Base-by-base conservation (phyloP, 148 eudicot species). In the Linanthus parryae region DNA sequence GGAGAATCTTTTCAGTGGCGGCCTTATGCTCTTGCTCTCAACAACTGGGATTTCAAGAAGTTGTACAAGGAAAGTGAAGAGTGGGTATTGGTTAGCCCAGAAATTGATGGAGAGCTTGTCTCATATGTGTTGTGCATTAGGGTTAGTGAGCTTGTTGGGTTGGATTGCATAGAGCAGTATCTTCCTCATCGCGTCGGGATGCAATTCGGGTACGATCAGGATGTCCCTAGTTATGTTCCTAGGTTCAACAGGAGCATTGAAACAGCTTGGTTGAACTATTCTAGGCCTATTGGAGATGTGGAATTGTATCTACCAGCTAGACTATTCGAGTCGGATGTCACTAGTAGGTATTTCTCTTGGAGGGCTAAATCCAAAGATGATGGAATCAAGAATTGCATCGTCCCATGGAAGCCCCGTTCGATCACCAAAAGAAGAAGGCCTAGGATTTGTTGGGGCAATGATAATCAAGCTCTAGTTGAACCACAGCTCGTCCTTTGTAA, bases 131-230 rank as follows among this genome's bases (percentile, higher is more conserved):
- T 56, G 16, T 68, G 70, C 26, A 30, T 73, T 42, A 63, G 75
- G 52, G 61, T 68, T 8, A 42, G 68, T 58, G 77, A 73, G 56
- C 66, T 83, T 15, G 74, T 62, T 21, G 80, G 77, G 0, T 6
- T 68, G 37, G 71, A 64, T 3, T 63, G 69, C 20, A 48, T 70
- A 17, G 73, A 79, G 48, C 62, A 63, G 9, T 83, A 83, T 31
- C 59, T 48, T 14, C 90, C 85, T 4, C 74, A 83, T 55, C 52
- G 82, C 6, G 85, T 79, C 3, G 73, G 82, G 4, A 83, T 62
- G 80, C 85, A 83, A 15, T 79, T 83, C 46, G 78, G 90, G 14
- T 60, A 62, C 18, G 82, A 70, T 61, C 85, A 79, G 23, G 85
- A 79, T 26, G 25, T 83, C 29, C 85, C 90, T 4, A 36, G 41